Evolutionary conservation across 2,329 filamentous ascomycete species (phyloP).

Genomic region (Proliferodiscus dingleyae): DNA sequence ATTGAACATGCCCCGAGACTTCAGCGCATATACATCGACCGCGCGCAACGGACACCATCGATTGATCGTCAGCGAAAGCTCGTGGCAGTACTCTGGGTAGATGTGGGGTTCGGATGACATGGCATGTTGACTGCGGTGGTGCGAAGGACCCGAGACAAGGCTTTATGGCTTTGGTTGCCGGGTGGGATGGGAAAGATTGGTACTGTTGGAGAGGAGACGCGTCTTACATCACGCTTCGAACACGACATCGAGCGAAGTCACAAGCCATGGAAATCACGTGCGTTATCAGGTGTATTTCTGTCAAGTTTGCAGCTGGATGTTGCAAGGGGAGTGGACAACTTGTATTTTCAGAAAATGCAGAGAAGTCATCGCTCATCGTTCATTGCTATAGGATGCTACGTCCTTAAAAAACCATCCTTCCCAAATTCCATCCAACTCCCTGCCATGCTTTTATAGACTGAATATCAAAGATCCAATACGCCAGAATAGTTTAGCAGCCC

Average conservation of each 20-base stretch:
- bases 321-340: neutral
- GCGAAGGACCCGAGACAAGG: neutral
- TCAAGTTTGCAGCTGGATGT: neutral
- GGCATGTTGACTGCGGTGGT: constrained; percentile 35
- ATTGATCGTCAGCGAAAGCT: constrained; percentile 55
- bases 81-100: constrained; percentile 61
- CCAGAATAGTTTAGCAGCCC: neutral
- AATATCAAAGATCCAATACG: neutral
- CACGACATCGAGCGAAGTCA: constrained; percentile 4
- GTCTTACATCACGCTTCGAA: neutral
- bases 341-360: neutral
- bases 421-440: constrained; percentile 10
- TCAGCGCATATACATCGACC: constrained; percentile 45
- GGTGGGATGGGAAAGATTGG: neutral
- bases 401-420: constrained; percentile 1
- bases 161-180: constrained; percentile 1
- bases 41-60: constrained; percentile 54
- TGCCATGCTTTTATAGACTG: constrained; percentile 11
- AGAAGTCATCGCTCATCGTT: neutral
- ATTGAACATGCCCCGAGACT: constrained; percentile 43
- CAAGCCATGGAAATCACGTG: constrained; percentile 1
- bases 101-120: constrained; percentile 43
- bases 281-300: neutral
- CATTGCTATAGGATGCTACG: neutral
- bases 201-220: constrained; percentile 11